A percentile compares a stretch with the other conserved stretches of the same genome.
phyloP scores from a whole-genome alignment of 768 basidiomycete genomes.

The Phylloporus sp. region DNA sequence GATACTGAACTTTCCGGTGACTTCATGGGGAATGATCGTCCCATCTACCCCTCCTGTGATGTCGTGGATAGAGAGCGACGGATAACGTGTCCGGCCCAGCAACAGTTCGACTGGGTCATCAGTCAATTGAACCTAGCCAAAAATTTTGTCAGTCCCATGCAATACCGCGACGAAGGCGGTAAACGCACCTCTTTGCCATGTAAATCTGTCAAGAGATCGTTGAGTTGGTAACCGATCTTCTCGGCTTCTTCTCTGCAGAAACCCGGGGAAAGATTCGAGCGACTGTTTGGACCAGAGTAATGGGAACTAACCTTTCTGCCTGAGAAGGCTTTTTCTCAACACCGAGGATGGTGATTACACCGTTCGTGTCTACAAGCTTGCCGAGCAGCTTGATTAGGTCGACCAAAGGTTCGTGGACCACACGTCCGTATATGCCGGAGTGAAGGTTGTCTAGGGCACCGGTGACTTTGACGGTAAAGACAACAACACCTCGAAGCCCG shows the following conservation, averaged over 20 bases:
- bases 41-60: slow-evolving; percentile 57
- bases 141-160: background rate
- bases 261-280: background rate
- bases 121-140: slow-evolving; percentile 39
- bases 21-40: slow-evolving; percentile 60
- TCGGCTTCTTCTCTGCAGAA: background rate
- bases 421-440: slow-evolving; percentile 77
- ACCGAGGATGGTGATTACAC: slow-evolving; percentile 79
- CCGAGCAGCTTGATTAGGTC: slow-evolving; percentile 75
- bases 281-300: background rate
- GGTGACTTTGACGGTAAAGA: slow-evolving; percentile 73
- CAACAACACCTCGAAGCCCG: slow-evolving; percentile 78
- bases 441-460: slow-evolving; percentile 86
- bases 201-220: background rate
- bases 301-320: slow-evolving; percentile 27
- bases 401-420: slow-evolving; percentile 85
- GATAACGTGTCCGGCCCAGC: slow-evolving; percentile 63
- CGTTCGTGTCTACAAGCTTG: slow-evolving; percentile 69
- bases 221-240: background rate
- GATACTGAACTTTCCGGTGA: slow-evolving; percentile 58
- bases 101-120: slow-evolving; percentile 48
- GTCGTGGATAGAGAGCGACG: slow-evolving; percentile 59
- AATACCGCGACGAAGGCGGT: background rate
- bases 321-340: slow-evolving; percentile 74
- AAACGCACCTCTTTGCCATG: background rate